A percentile compares a stretch with the other conserved stretches of the same genome.
These are phyloP conservation scores for Ambrosiella xylebori DNA, from an alignment of 2,329 filamentous ascomycete genomes.

Conservation along the genomic window DNA sequence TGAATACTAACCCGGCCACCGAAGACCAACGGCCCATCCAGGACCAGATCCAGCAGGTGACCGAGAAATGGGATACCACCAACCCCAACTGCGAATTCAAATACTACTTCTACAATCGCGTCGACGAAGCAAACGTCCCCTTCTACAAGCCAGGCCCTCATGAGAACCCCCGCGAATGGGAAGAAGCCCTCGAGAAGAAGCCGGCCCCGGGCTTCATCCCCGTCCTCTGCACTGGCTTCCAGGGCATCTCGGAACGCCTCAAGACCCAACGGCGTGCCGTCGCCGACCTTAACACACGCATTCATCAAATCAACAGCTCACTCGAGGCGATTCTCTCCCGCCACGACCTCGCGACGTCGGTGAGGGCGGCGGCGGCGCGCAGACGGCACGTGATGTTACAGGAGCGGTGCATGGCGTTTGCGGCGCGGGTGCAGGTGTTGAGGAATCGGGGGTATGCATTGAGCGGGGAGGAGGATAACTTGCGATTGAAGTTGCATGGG, in stretches of 20 bases:
- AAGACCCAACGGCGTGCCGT: constrained; percentile 55
- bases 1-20: neutral
- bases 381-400: constrained; percentile 56
- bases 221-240: constrained; percentile 57
- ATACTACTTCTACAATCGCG: constrained; percentile 76
- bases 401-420: constrained; percentile 55
- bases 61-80: constrained; percentile 57
- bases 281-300: constrained; percentile 48
- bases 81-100: constrained; percentile 57
- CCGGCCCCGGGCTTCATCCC: constrained; percentile 62
- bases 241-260: constrained; percentile 52
- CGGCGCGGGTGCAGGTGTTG: constrained; percentile 64
- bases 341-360: constrained; percentile 61
- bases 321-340: constrained; percentile 55
- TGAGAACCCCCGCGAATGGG: constrained; percentile 67
- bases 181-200: constrained; percentile 66
- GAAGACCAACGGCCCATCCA: constrained; percentile 50
- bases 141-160: constrained; percentile 54
- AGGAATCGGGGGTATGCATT: constrained; percentile 68
- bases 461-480: constrained; percentile 60
- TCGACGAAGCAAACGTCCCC: constrained; percentile 55
- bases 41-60: constrained; percentile 54
- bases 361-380: constrained; percentile 54
- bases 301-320: constrained; percentile 66
- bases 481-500: constrained; percentile 52